Conservation (phyloP, 306 rosid genomes). For the Hippophae gyantsensis region DNA sequence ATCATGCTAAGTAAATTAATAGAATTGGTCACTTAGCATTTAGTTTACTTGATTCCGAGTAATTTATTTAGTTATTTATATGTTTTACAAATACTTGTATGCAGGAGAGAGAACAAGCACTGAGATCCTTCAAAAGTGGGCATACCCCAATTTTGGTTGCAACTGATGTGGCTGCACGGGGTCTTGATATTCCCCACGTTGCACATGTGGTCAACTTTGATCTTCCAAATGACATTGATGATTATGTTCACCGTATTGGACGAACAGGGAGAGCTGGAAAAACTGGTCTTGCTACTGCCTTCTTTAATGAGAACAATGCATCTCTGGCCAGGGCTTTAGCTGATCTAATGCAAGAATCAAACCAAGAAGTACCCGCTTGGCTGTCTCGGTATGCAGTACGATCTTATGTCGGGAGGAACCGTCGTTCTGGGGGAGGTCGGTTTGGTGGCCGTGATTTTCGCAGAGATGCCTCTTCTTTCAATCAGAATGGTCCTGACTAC, state of each 20-base stretch:
- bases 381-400: slow-evolving; percentile 56
- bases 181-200: slow-evolving; percentile 75
- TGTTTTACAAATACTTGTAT: slow-evolving; percentile 4
- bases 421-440: slow-evolving; percentile 50
- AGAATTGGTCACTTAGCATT: too few species aligned
- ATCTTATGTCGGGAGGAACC: slow-evolving; percentile 35
- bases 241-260: slow-evolving; percentile 78
- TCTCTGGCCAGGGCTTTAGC: slow-evolving; percentile 57
- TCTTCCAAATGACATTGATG: slow-evolving; percentile 77
- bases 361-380: slow-evolving; percentile 80
- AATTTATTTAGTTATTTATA: too few species aligned
- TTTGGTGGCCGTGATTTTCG: slow-evolving; percentile 76
- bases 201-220: slow-evolving; percentile 77
- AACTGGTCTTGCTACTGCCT: slow-evolving; percentile 73
- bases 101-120: slow-evolving; percentile 77
- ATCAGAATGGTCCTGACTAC: slow-evolving; percentile 38
- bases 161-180: slow-evolving; percentile 84
- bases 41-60: too few species aligned
- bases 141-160: slow-evolving; percentile 75
- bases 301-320: slow-evolving; percentile 52
- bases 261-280: slow-evolving; percentile 81
- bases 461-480: slow-evolving; percentile 39
- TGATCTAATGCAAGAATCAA: slow-evolving; percentile 79
- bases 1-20: too few species aligned
- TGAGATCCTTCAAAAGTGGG: slow-evolving; percentile 69